phyloP scores from a whole-genome alignment of 1,139 yeast species.

The Wickerhamomyces sp. region DNA sequence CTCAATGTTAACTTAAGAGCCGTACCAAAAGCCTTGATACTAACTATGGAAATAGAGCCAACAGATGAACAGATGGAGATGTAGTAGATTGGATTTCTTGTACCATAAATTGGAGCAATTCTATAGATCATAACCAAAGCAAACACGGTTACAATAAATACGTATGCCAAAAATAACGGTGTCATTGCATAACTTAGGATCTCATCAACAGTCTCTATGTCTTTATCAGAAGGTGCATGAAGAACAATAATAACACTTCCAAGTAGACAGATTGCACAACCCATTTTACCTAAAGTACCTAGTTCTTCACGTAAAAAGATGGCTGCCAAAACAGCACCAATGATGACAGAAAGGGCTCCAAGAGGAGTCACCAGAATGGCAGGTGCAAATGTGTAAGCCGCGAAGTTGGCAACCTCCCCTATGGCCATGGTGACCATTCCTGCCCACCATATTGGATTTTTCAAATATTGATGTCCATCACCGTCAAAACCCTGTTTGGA shows the following conservation, averaged over 20 bases:
- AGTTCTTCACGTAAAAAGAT: constrained; percentile 80
- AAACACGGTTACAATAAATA: constrained; percentile 56
- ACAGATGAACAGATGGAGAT: constrained; percentile 87
- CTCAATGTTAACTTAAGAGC: constrained; percentile 80
- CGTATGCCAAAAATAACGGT: constrained; percentile 75
- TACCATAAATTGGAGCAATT: constrained; percentile 79
- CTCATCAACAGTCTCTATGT: constrained; percentile 84
- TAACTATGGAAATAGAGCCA: constrained; percentile 88
- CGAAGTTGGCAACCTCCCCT: constrained; percentile 90
- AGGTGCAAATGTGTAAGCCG: constrained; percentile 94
- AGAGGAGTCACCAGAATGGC: constrained; percentile 89
- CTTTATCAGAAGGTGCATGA: constrained; percentile 93
- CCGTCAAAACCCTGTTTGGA: constrained; percentile 63
- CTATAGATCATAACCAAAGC: constrained; percentile 76
- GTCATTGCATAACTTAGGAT: constrained; percentile 74
- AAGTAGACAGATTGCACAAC: constrained; percentile 85
- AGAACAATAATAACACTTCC: constrained; percentile 88
- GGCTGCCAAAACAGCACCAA: constrained; percentile 88
- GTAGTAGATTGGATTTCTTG: constrained; percentile 83
- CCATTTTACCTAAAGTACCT: constrained; percentile 88
- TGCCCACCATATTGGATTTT: constrained; percentile 93
- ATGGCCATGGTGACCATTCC: constrained; percentile 90
- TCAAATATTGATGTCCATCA: constrained; percentile 70
- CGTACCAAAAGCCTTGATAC: constrained; percentile 91
- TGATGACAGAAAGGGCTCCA: constrained; percentile 86